Percentiles rank a stretch among this genome's conserved stretches.
phyloP scores from a whole-genome alignment of 768 basidiomycete genomes.

The Lepiota brunneoincarnata region DNA sequence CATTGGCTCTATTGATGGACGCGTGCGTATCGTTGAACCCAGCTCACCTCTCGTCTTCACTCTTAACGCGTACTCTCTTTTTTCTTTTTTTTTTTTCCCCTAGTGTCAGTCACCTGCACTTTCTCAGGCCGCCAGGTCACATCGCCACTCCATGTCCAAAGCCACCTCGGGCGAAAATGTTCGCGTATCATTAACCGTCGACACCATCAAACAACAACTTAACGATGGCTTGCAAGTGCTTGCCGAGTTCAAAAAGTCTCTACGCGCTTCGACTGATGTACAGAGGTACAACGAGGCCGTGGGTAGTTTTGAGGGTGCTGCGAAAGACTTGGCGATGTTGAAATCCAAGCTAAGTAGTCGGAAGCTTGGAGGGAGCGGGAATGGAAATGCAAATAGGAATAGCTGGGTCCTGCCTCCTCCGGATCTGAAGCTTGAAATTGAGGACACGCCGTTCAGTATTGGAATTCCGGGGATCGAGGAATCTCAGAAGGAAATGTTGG shows the following conservation, averaged over 20 bases:
- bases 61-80: neutral
- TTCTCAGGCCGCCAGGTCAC: slow-evolving; percentile 1
- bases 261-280: slow-evolving; percentile 7
- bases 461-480: slow-evolving; percentile 9
- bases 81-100: neutral
- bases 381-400: slow-evolving; percentile 1
- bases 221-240: slow-evolving; percentile 8
- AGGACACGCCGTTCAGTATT: slow-evolving; percentile 9
- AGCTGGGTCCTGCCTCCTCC: slow-evolving; percentile 8
- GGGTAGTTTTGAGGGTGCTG: slow-evolving; percentile 7
- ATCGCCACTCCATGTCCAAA: slow-evolving; percentile 5
- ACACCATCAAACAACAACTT: slow-evolving; percentile 11
- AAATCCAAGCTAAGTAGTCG: slow-evolving; percentile 9
- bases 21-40: neutral
- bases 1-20: slow-evolving; percentile 1
- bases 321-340: slow-evolving; percentile 6
- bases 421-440: slow-evolving; percentile 10
- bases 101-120: slow-evolving; percentile 9
- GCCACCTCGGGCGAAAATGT: slow-evolving; percentile 7
- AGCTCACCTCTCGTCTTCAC: neutral
- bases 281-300: slow-evolving; percentile 9
- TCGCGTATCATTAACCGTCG: slow-evolving; percentile 5
- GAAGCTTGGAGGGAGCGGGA: neutral
- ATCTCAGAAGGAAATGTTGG: slow-evolving; percentile 10
- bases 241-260: slow-evolving; percentile 8